Base-by-base conservation (phyloP, 2,329 filamentous ascomycete genomes). In the Biscogniauxia mediterranea region DNA sequence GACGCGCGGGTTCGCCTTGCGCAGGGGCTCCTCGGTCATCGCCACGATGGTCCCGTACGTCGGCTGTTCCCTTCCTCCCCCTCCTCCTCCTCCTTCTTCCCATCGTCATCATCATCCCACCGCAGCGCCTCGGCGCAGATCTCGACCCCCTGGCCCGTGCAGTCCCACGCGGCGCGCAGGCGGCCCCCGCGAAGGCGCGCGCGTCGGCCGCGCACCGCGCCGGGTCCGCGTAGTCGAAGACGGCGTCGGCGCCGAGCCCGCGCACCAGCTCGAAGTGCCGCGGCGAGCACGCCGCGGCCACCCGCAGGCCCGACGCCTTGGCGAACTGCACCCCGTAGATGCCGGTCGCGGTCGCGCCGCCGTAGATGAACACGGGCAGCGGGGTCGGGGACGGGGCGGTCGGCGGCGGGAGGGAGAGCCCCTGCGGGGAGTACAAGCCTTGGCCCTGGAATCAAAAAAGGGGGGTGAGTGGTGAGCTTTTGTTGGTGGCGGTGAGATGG, bases 301-400 rank as follows among this genome's bases (percentile, higher is more conserved):
- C 76, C 15, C 62, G 71, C 38, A 75, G 74, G 5, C 77, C 79
- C 6, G 76, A 77, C n/a, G 74, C 68, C 64, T 76, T 77, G 58
- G 78, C 78, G 63, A 69, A 78, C 67, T 81, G 79, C 64, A 82
- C 78, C 5, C 73, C 79, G 58, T 84, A 80, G 52, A 85, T 81
- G 70, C 80, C 81, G 0, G 84, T 85, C 1, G 83, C 84, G 9
- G 81, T 86, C 71, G 82, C 81, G 17, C 78, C 79, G 51, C 79
- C 80, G 58, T 81, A 80, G 62, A 81, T 79, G 21, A 81, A 65
- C 50, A 82, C 66, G 0, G 78, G 73, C 51, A 75, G 68, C 49
- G 75, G 69, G 9, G 76, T 72, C n/a, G 73, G 71, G 28, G 70
- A 58, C 5, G 79, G 74, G 8, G 69, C 59, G 20, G 67, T 74